Percentiles rank a stretch among this genome's conserved stretches.
Conservation (phyloP, 768 basidiomycete genomes). For the Termitomyces sp. region DNA sequence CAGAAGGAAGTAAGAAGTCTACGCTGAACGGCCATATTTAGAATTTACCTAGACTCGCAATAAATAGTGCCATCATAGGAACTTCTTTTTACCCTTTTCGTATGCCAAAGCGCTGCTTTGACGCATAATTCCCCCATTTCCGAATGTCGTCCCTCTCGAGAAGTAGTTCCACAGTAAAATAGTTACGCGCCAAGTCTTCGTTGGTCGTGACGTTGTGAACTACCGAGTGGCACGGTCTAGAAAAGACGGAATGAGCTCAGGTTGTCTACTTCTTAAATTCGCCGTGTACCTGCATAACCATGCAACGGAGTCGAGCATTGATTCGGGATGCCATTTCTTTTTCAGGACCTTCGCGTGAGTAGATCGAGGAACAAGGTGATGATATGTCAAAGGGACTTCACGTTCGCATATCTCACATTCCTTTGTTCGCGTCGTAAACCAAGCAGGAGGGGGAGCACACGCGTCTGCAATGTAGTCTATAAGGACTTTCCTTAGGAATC, state of each 20-base stretch:
- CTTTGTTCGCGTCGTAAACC: constrained; percentile 46
- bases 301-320: constrained; percentile 52
- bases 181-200: constrained; percentile 48
- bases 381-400: constrained; percentile 55
- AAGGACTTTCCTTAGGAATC: constrained; percentile 38
- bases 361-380: constrained; percentile 56
- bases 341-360: constrained; percentile 52
- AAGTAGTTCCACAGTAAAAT: constrained; percentile 46
- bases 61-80: background rate
- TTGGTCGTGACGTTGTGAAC: constrained; percentile 48
- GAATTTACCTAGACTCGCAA: background rate
- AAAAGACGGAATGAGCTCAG: background rate
- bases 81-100: constrained; percentile 14
- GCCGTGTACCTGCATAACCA: constrained; percentile 49
- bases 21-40: background rate
- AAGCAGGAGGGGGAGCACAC: constrained; percentile 46
- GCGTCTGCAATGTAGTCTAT: constrained; percentile 40
- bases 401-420: constrained; percentile 61
- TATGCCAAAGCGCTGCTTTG: constrained; percentile 38
- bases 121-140: constrained; percentile 52
- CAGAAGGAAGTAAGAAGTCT: background rate
- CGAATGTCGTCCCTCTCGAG: constrained; percentile 51
- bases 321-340: constrained; percentile 52
- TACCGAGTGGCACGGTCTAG: constrained; percentile 47
- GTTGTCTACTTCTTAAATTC: background rate